Base-by-base conservation (phyloP, 495 filamentous ascomycete species). In the Cercophora scortea region DNA sequence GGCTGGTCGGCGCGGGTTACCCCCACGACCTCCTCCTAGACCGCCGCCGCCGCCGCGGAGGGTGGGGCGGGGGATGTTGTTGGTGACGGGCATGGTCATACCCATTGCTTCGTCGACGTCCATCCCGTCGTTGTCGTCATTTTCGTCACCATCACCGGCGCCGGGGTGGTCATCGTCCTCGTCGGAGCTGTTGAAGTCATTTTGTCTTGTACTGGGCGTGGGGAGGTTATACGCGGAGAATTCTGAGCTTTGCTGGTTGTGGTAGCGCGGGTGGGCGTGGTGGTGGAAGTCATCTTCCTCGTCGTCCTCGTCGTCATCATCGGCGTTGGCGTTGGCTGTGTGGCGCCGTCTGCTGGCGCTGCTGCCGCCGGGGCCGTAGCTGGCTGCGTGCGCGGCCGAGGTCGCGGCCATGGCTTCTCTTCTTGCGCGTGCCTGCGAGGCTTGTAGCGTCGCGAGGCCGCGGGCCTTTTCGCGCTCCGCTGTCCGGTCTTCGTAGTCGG, bases 401-500 rank as follows among this genome's bases (percentile, higher is more conserved):
- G 45, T 25, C 11, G 40, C 36, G 8, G 41, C 35, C 25, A 53
- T 62, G 55, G 58, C 34, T 59, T 61, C 57, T 4, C 55, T 48
- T 15, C 64, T 60, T 25, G 54, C 50, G 55, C 65, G 60, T 48
- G 61, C 58, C 53, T 65, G 55, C 6, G 47, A 41, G 33, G 62
- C 58, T 8, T 49, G 51, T 42, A 53, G 49, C 19, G 45, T 50
- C 5, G 53, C 59, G 46, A 61, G 59, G 8, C 60, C 62, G 35
- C 48, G 50, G 0, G 56, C 52, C 13, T 55, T 54, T 32, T 49
- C 43, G 8, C 68, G 67, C 11, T 65, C 68, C 7, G 54, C 65
- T 19, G 71, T 63, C 6, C 69, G 61, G 59, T 92, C 86, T 70
- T 90, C 88, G 67, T 89, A 91, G 42, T 80, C 74, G 25, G 83